Evolutionary conservation across 1,284 basidiomycete species (phyloP).

Genomic region (Ustilago shanxiensis): DNA sequence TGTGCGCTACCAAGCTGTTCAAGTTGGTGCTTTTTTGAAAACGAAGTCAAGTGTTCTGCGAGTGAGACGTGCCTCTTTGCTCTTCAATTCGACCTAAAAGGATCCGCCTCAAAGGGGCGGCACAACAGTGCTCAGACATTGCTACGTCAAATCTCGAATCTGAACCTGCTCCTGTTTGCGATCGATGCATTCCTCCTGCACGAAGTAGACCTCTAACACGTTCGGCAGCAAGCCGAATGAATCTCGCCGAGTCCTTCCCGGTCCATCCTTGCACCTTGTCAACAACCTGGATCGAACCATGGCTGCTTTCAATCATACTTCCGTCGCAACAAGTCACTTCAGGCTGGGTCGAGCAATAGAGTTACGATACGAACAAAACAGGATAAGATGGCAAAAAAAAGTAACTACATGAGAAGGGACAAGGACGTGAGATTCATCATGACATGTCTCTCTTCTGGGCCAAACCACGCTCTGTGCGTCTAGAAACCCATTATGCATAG

Average conservation of each 20-base stretch:
- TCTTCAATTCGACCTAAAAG: no score
- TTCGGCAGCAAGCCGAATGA: background rate
- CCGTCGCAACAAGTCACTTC: background rate
- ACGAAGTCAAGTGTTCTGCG: no score
- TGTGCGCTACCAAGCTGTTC: no score
- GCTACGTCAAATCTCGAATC: no score
- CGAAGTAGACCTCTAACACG: no score
- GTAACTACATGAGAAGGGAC: conserved; percentile 10
- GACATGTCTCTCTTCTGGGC: background rate
- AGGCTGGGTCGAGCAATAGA: background rate
- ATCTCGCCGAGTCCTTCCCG: background rate
- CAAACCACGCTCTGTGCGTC: background rate
- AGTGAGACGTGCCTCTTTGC: no score
- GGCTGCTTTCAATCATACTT: background rate
- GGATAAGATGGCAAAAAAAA: background rate
- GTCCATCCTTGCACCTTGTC: background rate
- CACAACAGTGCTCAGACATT: no score
- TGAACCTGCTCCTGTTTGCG: no score
- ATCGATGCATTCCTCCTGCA: no score
- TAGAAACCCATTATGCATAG: background rate
- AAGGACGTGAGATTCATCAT: conserved; percentile 3
- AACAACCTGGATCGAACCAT: background rate
- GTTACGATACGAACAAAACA: conserved; percentile 2
- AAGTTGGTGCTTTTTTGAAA: no score
- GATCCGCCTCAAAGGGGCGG: no score